Evolutionary conservation across 345 rosid species (phyloP), one percentile per base, ranked within the genome.

Genomic region (Euclidium syriacum): DNA sequence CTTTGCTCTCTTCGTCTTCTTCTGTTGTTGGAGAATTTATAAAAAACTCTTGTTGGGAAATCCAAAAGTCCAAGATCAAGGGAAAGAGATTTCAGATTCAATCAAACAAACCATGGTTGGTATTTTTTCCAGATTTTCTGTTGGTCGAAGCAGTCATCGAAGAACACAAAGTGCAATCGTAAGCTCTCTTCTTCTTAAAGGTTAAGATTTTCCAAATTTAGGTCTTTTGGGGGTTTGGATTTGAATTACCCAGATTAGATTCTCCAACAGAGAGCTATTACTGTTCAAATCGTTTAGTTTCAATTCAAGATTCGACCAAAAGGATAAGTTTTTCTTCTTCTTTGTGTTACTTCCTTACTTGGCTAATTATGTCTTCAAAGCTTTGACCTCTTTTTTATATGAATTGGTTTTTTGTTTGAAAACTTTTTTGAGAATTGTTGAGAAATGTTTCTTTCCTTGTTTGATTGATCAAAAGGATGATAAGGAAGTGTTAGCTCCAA

Each of bases 161-260:
- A 80, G 96, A 67, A 76, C 89, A n/a, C 98, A 83, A 24, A 86
- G 96, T 73, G 85, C 96, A 49, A 67, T 91, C 70, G 98, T 88
- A 75, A 81, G 84, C 26, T 68, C 17, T 53, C 9, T 41, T 22
- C 35, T 48, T 52, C 19, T 51, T 5, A 3, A 7, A 38, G 7
- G 14, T 59, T 55, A 29, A 29, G 7, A 29, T 5, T 29, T 29
- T 29, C 7, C 58, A 15, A 30, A 41, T 10, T 46, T 23, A 20
- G 56, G 64, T 71, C 46, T 59, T 12, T 64, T n/a, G n/a, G n/a
- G n/a, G n/a, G 22, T 36, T 30, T 52, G 34, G 50, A 46, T 44
- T 69, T 19, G 20, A 43, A 16, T 33, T 33, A 20, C 29, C 54
- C 55, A 34, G 17, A 18, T 60, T 43, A 34, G 55, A 34, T 52